Percentiles rank a stretch among this genome's conserved stretches.
These are phyloP conservation scores for Boechera retrofracta DNA, from an alignment of 345 rosid species.

Conservation along the genomic window DNA sequence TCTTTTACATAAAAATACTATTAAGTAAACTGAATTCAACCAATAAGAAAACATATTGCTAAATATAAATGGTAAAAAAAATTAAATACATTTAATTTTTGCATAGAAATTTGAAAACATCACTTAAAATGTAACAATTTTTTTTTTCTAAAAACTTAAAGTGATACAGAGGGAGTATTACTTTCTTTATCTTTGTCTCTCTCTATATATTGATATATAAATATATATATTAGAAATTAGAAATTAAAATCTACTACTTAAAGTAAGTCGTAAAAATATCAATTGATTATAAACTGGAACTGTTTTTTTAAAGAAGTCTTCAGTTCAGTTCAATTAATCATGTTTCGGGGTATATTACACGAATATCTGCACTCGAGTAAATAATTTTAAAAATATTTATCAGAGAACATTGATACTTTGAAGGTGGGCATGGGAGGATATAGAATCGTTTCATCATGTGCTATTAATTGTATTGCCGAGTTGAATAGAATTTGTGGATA, in stretches of 20 bases:
- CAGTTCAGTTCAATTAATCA: background rate
- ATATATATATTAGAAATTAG: background rate
- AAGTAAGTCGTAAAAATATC: background rate
- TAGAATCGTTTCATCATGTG: constrained; percentile 28
- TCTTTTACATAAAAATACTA: no score
- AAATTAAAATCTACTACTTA: background rate
- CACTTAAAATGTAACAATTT: no score
- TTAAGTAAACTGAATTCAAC: no score
- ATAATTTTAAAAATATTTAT: constrained; percentile 5
- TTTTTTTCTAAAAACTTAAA: no score
- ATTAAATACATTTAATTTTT: no score
- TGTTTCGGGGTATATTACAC: constrained; percentile 34
- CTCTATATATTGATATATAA: background rate
- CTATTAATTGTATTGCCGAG: constrained; percentile 13
- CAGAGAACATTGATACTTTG: constrained; percentile 29
- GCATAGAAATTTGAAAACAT: no score
- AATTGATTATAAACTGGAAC: background rate
- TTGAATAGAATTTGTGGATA: constrained; percentile 24
- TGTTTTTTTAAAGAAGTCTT: background rate
- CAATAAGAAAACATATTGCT: no score
- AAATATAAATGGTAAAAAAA: no score
- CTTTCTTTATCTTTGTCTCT: background rate
- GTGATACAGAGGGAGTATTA: no score
- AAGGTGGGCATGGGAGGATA: constrained; percentile 22
- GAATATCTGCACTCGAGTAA: constrained; percentile 32